Evolutionary conservation across 495 filamentous ascomycete species (phyloP).

Genomic region (Penicillium taxi): DNA sequence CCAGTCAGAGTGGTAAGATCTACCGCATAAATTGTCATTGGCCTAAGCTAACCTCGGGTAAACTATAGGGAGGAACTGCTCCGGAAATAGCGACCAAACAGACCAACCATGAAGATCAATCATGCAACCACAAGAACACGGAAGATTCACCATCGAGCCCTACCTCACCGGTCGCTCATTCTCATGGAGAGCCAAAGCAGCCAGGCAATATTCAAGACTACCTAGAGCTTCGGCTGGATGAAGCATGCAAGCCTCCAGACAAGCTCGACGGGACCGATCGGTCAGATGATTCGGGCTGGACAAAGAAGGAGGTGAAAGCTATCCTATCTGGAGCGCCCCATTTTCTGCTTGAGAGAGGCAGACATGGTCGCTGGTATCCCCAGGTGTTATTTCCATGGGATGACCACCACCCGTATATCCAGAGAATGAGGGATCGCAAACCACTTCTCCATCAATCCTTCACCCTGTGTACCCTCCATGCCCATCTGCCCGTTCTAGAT

Average conservation of each 20-base stretch:
- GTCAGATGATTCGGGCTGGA: constrained; percentile 24
- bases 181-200: constrained; percentile 20
- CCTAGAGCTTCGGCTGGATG: constrained; percentile 18
- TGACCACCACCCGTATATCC: constrained; percentile 48
- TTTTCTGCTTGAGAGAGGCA: constrained; percentile 49
- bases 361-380: constrained; percentile 50
- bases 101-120: neutral
- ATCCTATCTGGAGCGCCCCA: constrained; percentile 73
- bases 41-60: no score
- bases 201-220: constrained; percentile 26
- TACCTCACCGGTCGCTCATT: neutral
- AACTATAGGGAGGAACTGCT: no score
- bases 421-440: constrained; percentile 54
- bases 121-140: neutral
- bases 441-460: constrained; percentile 40
- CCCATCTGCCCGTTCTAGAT: constrained; percentile 36
- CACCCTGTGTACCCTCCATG: constrained; percentile 39
- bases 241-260: constrained; percentile 1
- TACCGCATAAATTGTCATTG: no score
- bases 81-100: neutral
- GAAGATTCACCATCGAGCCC: constrained; percentile 4
- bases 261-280: neutral
- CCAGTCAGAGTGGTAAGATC: no score
- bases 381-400: constrained; percentile 66
- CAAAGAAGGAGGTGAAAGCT: constrained; percentile 53